phyloP scores from a whole-genome alignment of 2,329 filamentous ascomycete genomes.

The Xylariaceae sp. region DNA sequence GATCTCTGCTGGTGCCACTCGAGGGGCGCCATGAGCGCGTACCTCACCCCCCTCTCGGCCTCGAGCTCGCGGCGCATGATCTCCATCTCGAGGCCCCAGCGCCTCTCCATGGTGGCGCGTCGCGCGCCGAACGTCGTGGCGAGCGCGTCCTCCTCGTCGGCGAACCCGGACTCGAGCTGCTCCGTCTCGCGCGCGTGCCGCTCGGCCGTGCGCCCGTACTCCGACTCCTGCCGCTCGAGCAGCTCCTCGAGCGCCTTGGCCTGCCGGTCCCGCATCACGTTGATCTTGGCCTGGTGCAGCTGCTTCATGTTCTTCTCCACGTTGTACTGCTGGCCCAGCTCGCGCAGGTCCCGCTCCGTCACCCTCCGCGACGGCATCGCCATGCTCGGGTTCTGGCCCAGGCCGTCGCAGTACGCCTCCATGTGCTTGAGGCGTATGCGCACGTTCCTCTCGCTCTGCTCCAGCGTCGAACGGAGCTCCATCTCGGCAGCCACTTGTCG shows the following conservation, averaged over 20 bases:
- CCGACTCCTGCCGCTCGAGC: constrained; percentile 44
- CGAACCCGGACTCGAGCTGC: constrained; percentile 37
- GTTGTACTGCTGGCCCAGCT: constrained; percentile 54
- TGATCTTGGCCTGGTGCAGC: constrained; percentile 53
- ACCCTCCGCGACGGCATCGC: constrained; percentile 43
- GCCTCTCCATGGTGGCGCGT: constrained; percentile 34
- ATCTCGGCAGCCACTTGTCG: constrained; percentile 56
- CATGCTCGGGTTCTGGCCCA: constrained; percentile 33
- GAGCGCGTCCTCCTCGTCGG: constrained; percentile 43
- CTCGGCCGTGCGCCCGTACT: constrained; percentile 38
- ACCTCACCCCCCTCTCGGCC: constrained; percentile 33
- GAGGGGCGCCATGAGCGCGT: constrained; percentile 30
- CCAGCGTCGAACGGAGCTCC: constrained; percentile 46
- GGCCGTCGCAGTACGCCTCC: constrained; percentile 56
- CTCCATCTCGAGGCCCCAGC: constrained; percentile 47
- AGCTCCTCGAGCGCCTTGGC: constrained; percentile 54
- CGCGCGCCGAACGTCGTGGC: constrained; percentile 36
- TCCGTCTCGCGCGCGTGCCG: constrained; percentile 42
- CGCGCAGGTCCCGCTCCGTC: constrained; percentile 51
- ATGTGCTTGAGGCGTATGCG: constrained; percentile 54
- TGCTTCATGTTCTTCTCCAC: constrained; percentile 52
- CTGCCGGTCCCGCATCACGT: constrained; percentile 58
- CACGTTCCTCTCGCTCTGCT: constrained; percentile 50
- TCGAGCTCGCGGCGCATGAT: constrained; percentile 48
- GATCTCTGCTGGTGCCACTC: constrained; percentile 32